These are phyloP conservation scores for Tagetes patula DNA, from an alignment of 129 eudicot species.

Conservation along the genomic window DNA sequence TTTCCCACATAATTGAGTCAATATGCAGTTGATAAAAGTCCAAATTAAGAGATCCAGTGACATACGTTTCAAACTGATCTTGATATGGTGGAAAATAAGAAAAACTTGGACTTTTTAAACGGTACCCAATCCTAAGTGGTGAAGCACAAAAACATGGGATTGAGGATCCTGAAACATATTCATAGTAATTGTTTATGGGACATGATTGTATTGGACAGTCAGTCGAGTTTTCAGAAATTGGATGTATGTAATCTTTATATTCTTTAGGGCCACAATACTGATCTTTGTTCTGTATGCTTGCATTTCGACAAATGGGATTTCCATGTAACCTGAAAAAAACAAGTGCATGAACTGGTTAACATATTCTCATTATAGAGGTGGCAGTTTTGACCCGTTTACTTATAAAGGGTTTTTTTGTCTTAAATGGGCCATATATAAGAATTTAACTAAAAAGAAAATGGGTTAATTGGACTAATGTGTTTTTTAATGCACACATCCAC, in stretches of 20 bases:
- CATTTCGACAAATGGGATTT: conserved; percentile 63
- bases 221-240: conserved; percentile 29
- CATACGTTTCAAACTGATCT: conserved; percentile 47
- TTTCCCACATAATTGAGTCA: conserved; percentile 68
- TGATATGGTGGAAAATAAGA: conserved; percentile 64
- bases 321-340: conserved; percentile 56
- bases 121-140: conserved; percentile 71
- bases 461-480: not conserved
- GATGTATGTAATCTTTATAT: conserved; percentile 26
- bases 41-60: conserved; percentile 49
- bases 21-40: conserved; percentile 58
- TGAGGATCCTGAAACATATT: conserved; percentile 61
- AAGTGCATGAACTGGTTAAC: conserved; percentile 14
- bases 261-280: conserved; percentile 52
- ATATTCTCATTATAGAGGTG: not conserved
- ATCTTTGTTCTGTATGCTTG: conserved; percentile 46
- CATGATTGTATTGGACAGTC: conserved; percentile 61
- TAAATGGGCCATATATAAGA: not conserved
- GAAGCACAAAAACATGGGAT: conserved; percentile 89
- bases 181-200: conserved; percentile 51
- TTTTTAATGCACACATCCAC: conserved; percentile 5
- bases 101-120: conserved; percentile 88
- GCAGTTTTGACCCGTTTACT: not conserved
- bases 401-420: conserved; percentile 1
- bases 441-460: not conserved